Conservation (phyloP, 2,329 filamentous ascomycete genomes). For the Pseudogymnoascus sp. region DNA sequence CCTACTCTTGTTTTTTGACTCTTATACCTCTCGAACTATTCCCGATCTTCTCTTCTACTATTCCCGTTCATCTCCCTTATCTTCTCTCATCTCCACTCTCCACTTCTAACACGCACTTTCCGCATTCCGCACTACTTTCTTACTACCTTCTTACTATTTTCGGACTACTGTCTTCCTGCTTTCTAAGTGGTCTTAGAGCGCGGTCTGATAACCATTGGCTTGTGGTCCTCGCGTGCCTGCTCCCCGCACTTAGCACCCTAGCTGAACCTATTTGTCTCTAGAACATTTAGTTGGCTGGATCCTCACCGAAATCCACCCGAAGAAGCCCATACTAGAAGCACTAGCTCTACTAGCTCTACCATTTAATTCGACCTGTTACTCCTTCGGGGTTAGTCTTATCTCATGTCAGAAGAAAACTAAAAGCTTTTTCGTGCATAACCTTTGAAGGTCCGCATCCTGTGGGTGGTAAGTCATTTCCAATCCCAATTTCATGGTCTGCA, state of each 20-base stretch:
- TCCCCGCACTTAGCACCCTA: slow-evolving; percentile 6
- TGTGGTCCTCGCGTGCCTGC: slow-evolving; percentile 2
- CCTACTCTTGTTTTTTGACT: background rate
- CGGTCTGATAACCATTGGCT: background rate
- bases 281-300: background rate
- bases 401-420: slow-evolving; percentile 7
- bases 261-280: background rate
- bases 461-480: slow-evolving; percentile 8
- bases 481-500: slow-evolving; percentile 8
- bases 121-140: background rate
- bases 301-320: background rate
- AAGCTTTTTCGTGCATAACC: slow-evolving; percentile 10
- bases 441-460: background rate
- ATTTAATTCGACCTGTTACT: background rate
- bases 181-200: background rate
- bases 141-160: background rate
- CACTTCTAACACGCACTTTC: background rate
- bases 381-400: background rate
- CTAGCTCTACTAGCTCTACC: background rate
- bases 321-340: background rate
- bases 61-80: slow-evolving; percentile 9
- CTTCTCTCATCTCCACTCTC: slow-evolving; percentile 4
- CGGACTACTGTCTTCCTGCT: background rate
- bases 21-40: background rate
- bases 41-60: background rate